Conservation (phyloP, 2,329 filamentous ascomycete species). For the Sporothrix phasma region DNA sequence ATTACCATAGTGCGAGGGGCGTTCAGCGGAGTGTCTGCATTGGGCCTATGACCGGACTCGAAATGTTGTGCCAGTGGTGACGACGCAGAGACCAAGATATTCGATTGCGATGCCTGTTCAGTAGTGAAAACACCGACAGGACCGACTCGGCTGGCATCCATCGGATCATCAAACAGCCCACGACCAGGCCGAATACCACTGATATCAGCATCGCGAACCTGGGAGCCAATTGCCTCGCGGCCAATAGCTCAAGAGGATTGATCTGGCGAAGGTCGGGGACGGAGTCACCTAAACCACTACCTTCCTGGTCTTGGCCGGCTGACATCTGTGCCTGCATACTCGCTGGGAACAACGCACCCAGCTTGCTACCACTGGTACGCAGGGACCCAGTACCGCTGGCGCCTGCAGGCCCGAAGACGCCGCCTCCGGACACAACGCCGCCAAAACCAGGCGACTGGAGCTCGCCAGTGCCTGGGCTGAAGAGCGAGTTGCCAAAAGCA, state of each 20-base stretch:
- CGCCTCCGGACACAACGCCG: constrained; percentile 35
- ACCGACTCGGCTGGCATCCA: constrained; percentile 10
- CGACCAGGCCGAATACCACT: constrained; percentile 45
- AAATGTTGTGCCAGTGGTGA: constrained; percentile 14
- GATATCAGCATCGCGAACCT: constrained; percentile 43
- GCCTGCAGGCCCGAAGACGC: constrained; percentile 28
- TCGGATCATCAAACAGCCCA: constrained; percentile 19
- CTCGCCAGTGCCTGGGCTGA: constrained; percentile 61
- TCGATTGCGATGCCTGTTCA: constrained; percentile 24
- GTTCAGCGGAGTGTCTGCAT: constrained; percentile 31
- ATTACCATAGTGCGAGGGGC: constrained; percentile 92
- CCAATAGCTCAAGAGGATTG: constrained; percentile 57
- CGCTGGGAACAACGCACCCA: constrained; percentile 77
- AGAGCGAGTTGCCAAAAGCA: constrained; percentile 70
- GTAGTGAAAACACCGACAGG: constrained; percentile 9
- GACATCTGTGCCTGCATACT: constrained; percentile 84
- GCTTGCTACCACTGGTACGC: constrained; percentile 61
- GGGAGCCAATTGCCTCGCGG: constrained; percentile 46
- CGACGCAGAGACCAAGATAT: constrained; percentile 11
- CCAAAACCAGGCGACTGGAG: constrained; percentile 64
- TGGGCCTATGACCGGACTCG: constrained; percentile 36
- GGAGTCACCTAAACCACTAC: constrained; percentile 48
- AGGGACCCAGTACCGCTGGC: constrained; percentile 50
- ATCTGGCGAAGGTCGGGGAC: constrained; percentile 50
- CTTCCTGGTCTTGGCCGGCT: constrained; percentile 47